Conservation (phyloP, 176 grass and related monocot species). For the Secale cereale region DNA sequence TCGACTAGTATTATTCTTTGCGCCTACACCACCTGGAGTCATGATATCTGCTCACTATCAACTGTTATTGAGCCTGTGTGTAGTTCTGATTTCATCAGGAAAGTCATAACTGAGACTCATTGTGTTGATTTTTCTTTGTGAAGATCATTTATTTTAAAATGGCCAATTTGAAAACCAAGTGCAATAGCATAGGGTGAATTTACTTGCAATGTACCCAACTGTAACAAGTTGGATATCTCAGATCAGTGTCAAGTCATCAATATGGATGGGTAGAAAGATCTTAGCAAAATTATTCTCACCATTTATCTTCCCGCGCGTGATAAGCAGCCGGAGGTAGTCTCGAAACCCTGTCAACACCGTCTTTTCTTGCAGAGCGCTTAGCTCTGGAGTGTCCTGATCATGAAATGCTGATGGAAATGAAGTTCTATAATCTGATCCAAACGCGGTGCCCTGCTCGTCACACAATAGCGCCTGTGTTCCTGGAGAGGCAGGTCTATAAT, state of each 20-base stretch:
- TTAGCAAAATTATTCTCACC: conserved; percentile 34
- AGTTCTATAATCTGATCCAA: conserved; percentile 32
- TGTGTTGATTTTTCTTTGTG: neutral
- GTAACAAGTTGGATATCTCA: neutral
- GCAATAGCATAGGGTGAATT: neutral
- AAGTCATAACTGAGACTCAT: neutral
- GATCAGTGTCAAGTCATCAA: neutral
- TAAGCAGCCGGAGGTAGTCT: conserved; percentile 47
- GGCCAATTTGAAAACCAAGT: conserved; percentile 15
- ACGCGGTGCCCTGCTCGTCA: conserved; percentile 55
- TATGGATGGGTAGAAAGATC: neutral
- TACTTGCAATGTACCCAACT: conserved; percentile 15
- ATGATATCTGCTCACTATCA: neutral
- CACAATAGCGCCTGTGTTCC: conserved; percentile 65
- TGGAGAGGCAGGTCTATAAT: conserved; percentile 56
- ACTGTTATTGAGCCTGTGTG: neutral
- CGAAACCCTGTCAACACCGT: conserved; percentile 48
- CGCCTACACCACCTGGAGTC: neutral
- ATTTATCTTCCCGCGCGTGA: conserved; percentile 56
- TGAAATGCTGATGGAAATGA: conserved; percentile 30
- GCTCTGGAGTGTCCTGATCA: conserved; percentile 48
- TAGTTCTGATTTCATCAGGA: neutral
- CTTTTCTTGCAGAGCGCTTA: conserved; percentile 53
- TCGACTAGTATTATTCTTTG: neutral
- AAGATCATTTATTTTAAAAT: neutral